phyloP scores from a whole-genome alignment of 2,329 filamentous ascomycete genomes.

The Massarina eburnea region DNA sequence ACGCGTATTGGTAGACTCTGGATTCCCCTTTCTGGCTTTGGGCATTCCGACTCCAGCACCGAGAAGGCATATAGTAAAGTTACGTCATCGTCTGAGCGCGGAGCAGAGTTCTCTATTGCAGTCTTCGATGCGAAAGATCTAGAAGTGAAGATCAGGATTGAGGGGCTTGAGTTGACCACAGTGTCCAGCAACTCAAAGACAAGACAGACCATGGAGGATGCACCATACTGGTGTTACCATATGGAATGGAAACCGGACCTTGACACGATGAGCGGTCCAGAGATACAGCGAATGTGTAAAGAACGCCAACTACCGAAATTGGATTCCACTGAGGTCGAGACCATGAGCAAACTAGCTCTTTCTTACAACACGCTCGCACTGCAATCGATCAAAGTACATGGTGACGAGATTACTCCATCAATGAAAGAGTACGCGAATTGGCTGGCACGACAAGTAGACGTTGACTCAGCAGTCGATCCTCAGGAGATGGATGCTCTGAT shows the following conservation, averaged over 20 bases:
- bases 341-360: not conserved
- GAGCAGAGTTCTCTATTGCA: not conserved
- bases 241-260: constrained; percentile 9
- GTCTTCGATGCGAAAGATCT: not conserved
- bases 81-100: constrained; percentile 1
- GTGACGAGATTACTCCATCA: not conserved
- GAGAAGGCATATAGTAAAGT: constrained; percentile 2
- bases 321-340: not conserved
- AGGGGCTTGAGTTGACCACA: not conserved
- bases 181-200: not conserved
- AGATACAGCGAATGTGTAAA: not conserved
- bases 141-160: not conserved
- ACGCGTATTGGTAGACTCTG: constrained; percentile 2
- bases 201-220: not conserved
- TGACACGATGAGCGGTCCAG: not conserved
- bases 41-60: not conserved
- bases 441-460: not conserved
- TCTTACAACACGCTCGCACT: not conserved
- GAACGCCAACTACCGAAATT: not conserved
- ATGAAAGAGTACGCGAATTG: not conserved
- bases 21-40: constrained; percentile 4
- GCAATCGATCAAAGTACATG: not conserved
- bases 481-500: not conserved
- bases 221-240: not conserved
- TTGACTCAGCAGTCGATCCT: not conserved